Conservation (phyloP, 768 basidiomycete genomes). For the Boletus patriciae region DNA sequence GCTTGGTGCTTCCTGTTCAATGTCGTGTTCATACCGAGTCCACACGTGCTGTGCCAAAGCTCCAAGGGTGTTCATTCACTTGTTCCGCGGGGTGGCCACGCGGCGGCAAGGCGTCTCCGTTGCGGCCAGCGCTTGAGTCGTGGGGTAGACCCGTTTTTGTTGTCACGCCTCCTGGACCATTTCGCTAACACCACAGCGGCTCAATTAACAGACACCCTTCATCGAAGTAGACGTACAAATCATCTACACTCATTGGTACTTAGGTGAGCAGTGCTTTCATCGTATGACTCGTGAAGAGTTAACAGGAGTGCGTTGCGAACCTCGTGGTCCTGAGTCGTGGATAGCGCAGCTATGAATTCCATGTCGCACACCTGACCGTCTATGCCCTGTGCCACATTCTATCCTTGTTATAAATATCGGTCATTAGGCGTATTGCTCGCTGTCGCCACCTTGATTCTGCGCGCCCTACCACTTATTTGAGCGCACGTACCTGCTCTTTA, state of each 20-base stretch:
- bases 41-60: too few relatives aligned
- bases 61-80: too few relatives aligned
- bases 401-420: neutral
- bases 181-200: neutral
- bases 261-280: neutral
- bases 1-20: too few relatives aligned
- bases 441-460: neutral
- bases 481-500: neutral
- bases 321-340: too few relatives aligned
- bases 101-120: neutral
- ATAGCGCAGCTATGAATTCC: conserved; percentile 2
- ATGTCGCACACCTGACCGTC: neutral
- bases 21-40: too few relatives aligned
- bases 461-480: conserved; percentile 6
- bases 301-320: neutral
- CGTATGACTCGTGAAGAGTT: neutral
- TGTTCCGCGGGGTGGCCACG: conserved; percentile 8
- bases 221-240: neutral
- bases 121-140: too few relatives aligned
- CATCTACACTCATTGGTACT: neutral
- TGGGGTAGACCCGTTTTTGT: neutral
- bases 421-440: neutral
- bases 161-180: neutral
- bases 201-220: neutral
- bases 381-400: neutral